Evolutionary conservation across 2,329 filamentous ascomycete genomes (phyloP).

Genomic region (Immersiporthe knoxdaviesiana): DNA sequence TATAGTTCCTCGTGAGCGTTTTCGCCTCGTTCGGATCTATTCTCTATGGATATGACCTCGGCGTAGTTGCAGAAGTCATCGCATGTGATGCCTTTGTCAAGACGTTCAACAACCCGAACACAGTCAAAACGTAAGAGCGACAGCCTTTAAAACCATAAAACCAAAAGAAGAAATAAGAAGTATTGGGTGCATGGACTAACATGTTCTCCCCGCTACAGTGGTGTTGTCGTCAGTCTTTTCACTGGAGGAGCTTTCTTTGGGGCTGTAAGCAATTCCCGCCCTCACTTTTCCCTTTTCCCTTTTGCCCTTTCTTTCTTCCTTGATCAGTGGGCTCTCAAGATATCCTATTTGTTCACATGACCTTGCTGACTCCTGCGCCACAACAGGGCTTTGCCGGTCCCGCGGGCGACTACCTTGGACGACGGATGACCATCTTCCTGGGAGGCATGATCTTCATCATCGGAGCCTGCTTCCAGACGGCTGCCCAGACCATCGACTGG

Average conservation of each 20-base stretch:
- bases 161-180: constrained; percentile 26
- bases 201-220: constrained; percentile 43
- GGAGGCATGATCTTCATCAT: constrained; percentile 74
- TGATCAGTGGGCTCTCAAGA: neutral
- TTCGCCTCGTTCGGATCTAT: constrained; percentile 61
- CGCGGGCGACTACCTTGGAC: constrained; percentile 65
- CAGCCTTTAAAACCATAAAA: neutral
- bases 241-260: constrained; percentile 78
- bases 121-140: constrained; percentile 42
- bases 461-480: constrained; percentile 75
- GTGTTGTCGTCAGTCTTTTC: constrained; percentile 76
- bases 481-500: constrained; percentile 59
- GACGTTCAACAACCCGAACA: constrained; percentile 36
- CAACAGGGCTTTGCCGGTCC: constrained; percentile 60
- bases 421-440: constrained; percentile 71
- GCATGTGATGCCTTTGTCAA: constrained; percentile 43
- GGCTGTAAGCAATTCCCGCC: constrained; percentile 41
- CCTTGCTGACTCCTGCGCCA: neutral
- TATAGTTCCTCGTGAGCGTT: constrained; percentile 54
- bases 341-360: neutral
- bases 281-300: neutral
- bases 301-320: neutral
- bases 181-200: constrained; percentile 9
- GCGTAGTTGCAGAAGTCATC: constrained; percentile 56
- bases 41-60: constrained; percentile 59